Base-by-base conservation (phyloP, 1,284 basidiomycete genomes). In the Schizophyllum commune region DNA sequence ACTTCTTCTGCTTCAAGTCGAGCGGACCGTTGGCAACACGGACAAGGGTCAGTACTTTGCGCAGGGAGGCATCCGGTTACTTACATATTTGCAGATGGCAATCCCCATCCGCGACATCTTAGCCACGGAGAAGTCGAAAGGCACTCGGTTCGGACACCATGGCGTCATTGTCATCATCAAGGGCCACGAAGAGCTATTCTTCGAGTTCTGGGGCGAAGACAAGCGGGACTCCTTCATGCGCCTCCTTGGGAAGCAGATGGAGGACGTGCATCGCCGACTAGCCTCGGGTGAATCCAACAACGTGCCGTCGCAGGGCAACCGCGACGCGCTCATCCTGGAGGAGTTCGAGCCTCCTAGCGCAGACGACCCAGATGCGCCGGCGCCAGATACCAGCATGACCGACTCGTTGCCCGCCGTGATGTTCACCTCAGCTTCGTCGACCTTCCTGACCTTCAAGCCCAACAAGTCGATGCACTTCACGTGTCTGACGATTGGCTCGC, bases 161-260 rank as follows among this genome's bases (percentile, higher is more conserved):
- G 96, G 94, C 6, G 82, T 98, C 20, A 86, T 93, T 32, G 79
- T 98, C 62, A 89, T 97, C 59, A 87, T 99, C 66, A 92, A 92
- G 68, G 96, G 96, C 0, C 92, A 98, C 71, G 96, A 98, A 75
- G 96, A 99, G 71, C 79, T 99, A 1, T 99, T 98, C 77, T 90
- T 98, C 67, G 96, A 98, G 74, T 96, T 99, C 70, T 78, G 82
- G 53, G 88, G 88, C 9, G 81, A 86, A 61, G 85, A 91, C 59
- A 87, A 91, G 58, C 84, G 95, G 34, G 82, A 88, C 63, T 84
- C 88, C 3, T 94, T 96, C 69, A 82, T 90, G 17, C 73, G 72
- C 3, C 77, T 94, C 17, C 77, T 99, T 55, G 86, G 95, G 64
- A 79, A 82, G 34, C 91, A 95, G 71, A 84, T 94, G 70, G 94